phyloP scores from a whole-genome alignment of 116 monocot species.

The Posidonia oceanica region DNA sequence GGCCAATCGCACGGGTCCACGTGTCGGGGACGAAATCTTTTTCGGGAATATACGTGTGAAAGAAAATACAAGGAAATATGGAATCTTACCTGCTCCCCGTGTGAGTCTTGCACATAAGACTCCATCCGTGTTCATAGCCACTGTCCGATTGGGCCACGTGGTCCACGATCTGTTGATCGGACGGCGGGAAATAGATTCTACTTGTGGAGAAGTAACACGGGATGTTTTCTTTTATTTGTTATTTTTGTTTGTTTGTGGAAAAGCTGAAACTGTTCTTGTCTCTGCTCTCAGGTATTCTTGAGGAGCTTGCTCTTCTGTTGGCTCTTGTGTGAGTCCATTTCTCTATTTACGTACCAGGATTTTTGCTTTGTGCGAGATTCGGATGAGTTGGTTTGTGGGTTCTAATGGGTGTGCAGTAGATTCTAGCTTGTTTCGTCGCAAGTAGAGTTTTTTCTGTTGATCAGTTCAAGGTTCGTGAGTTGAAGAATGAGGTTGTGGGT shows the following conservation, averaged over 20 bases:
- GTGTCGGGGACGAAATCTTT: neutral
- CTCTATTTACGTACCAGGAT: neutral
- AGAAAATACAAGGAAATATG: neutral
- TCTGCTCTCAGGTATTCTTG: neutral
- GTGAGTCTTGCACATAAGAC: neutral
- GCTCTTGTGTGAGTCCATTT: neutral
- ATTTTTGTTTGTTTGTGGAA: neutral
- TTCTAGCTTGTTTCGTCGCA: neutral
- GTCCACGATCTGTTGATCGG: neutral
- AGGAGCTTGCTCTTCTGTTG: neutral
- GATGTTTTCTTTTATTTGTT: neutral
- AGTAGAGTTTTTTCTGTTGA: neutral
- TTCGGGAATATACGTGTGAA: too few relatives aligned
- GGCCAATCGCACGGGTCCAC: neutral
- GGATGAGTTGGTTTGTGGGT: neutral
- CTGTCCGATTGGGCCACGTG: neutral
- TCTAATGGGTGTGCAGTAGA: neutral
- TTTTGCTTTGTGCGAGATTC: neutral
- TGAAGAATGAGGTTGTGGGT: neutral
- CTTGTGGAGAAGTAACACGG: neutral
- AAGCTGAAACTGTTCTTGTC: neutral
- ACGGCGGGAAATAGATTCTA: neutral
- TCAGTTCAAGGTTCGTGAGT: neutral
- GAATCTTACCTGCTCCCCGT: slow-evolving; percentile 1
- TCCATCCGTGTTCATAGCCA: neutral